A percentile compares a stretch with the other conserved stretches of the same genome.
These are phyloP conservation scores for Furcasterigmium sp. DNA, from an alignment of 2,329 filamentous ascomycete species.

Conservation along the genomic window DNA sequence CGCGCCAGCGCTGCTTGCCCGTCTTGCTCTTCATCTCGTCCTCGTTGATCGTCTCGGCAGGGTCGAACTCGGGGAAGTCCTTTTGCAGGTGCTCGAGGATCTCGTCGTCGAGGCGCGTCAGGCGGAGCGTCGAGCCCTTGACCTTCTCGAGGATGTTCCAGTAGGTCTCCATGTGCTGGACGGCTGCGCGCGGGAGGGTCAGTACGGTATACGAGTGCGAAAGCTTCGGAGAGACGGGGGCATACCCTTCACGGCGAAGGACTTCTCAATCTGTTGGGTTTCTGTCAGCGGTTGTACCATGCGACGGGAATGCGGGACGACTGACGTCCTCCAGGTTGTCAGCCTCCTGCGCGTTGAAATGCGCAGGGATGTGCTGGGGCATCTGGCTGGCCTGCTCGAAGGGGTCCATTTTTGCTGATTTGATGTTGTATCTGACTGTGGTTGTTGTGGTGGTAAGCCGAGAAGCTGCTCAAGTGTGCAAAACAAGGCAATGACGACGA, in stretches of 20 bases:
- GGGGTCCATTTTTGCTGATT: constrained; percentile 26
- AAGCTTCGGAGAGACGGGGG: background rate
- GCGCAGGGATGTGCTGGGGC: constrained; percentile 35
- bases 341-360: constrained; percentile 55
- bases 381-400: constrained; percentile 26
- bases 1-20: constrained; percentile 92
- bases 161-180: constrained; percentile 95
- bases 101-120: constrained; percentile 93
- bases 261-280: constrained; percentile 80
- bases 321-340: constrained; percentile 53
- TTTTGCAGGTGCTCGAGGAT: constrained; percentile 84
- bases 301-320: constrained; percentile 9
- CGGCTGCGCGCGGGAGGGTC: constrained; percentile 41
- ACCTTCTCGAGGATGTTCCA: constrained; percentile 92
- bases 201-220: background rate
- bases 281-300: constrained; percentile 2
- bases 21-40: constrained; percentile 96
- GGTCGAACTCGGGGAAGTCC: constrained; percentile 91
- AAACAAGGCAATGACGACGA: background rate
- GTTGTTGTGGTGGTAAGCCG: background rate
- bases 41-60: constrained; percentile 75
- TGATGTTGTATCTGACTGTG: background rate
- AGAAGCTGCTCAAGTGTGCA: background rate
- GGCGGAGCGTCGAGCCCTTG: constrained; percentile 78
- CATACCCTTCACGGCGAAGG: constrained; percentile 92